These are phyloP conservation scores for Stephania cephalantha DNA, from an alignment of 164 flowering plant genomes.

Conservation along the genomic window DNA sequence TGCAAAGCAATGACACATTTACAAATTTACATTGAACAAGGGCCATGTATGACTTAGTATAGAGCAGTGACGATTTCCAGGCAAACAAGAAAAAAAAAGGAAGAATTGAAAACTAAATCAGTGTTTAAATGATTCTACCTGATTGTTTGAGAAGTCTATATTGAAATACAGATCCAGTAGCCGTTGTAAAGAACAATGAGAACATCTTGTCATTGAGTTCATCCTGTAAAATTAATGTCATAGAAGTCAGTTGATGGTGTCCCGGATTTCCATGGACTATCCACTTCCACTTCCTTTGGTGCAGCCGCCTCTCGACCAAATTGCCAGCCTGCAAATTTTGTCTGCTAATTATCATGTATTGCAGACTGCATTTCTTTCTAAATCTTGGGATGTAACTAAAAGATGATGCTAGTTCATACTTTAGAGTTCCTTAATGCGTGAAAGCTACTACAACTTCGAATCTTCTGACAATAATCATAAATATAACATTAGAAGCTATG, in stretches of 20 bases:
- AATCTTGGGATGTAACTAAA: background rate
- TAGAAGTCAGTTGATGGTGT: constrained; percentile 48
- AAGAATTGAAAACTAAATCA: background rate
- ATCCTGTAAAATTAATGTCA: constrained; percentile 42
- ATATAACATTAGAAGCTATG: background rate
- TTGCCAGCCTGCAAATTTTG: constrained; percentile 44
- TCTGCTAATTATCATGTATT: background rate
- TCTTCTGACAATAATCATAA: background rate
- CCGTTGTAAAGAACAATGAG: constrained; percentile 58
- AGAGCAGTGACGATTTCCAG: background rate
- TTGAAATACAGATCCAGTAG: constrained; percentile 56
- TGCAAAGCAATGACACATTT: too few relatives aligned
- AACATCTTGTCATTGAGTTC: constrained; percentile 29
- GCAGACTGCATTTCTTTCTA: background rate
- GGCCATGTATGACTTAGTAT: background rate
- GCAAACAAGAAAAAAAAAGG: background rate
- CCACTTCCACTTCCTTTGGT: constrained; percentile 91
- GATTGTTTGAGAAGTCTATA: constrained; percentile 42
- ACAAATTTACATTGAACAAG: background rate
- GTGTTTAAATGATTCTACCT: constrained; percentile 31
- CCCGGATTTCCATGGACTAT: constrained; percentile 61
- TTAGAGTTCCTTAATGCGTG: too few relatives aligned
- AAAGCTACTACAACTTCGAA: background rate
- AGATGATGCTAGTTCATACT: background rate
- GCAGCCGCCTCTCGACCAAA: constrained; percentile 60